Evolutionary conservation across 2,329 filamentous ascomycete genomes (phyloP), one percentile per base, ranked within the genome.

Genomic region (Neurospora sp.): DNA sequence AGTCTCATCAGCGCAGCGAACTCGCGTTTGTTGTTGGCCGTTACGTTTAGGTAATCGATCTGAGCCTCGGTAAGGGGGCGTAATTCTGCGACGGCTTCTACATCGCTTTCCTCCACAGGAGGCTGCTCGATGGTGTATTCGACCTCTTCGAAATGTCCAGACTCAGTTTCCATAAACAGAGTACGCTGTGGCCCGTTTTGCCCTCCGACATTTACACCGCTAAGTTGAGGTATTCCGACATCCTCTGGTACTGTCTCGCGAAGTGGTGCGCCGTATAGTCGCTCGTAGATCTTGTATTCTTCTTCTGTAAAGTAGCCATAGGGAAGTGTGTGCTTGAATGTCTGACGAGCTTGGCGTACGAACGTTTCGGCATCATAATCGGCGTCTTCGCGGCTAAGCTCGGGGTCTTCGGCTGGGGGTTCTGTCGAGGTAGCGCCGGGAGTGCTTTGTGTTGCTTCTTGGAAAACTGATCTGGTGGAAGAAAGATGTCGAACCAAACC

Each of bases 241-340:
- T 91, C 87, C 70, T 90, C 88, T 1, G 86, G 84, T 8, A 76
- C 79, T 1, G 87, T 90, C 68, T 86, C 84, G 58, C 89, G 84
- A 72, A 92, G 78, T 1, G 93, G 93, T 40, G 89, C 84, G 1
- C 94, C 95, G 78, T 96, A 97, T 17, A 97, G 81, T 73, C 93
- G 85, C 77, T 91, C 89, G 79, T 97, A 97, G 0, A 97, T 81
- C 67, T 82, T 82, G 76, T 91, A 89, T 78, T 97, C 93, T 68
- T 91, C 86, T 0, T 85, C 83, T 40, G 84, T 89, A 68, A 97
- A 79, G 75, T 92, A 88, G 40, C 86, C 89, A 39, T 88, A 86
- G 0, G 94, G 94, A 33, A 97, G 80, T 0, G 86, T 89, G 76
- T 96, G 90, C 72, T 93, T 90, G 78, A 93, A 96, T 9, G 87